Conservation (phyloP, 306 rosid species). For the Prunus campanulata region DNA sequence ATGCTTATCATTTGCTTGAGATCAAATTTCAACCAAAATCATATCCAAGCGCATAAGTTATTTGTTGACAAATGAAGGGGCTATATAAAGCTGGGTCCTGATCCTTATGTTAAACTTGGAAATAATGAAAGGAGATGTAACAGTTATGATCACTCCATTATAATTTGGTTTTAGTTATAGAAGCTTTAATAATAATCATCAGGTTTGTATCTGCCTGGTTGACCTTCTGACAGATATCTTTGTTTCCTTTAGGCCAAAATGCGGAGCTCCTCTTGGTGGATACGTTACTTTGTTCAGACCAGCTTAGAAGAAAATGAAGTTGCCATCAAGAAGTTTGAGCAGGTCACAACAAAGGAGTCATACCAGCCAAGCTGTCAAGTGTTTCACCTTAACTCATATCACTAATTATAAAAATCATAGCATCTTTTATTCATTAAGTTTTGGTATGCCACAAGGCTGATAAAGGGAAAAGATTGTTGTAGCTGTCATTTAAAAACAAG, state of each 20-base stretch:
- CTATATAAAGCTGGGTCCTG: neutral
- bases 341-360: conserved; percentile 55
- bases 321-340: conserved; percentile 61
- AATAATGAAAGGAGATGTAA: neutral
- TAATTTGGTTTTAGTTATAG: neutral
- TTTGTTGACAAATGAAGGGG: neutral
- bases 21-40: neutral
- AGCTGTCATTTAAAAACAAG: conserved; percentile 1
- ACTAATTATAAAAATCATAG: conserved; percentile 35
- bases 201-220: neutral
- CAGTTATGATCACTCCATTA: neutral
- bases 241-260: conserved; percentile 68
- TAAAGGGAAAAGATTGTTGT: neutral
- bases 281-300: conserved; percentile 53
- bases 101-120: neutral
- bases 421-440: conserved; percentile 19
- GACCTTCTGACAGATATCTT: conserved; percentile 17
- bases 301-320: conserved; percentile 66
- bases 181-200: neutral
- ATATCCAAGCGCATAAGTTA: neutral
- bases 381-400: conserved; percentile 72
- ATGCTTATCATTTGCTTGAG: neutral
- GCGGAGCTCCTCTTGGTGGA: conserved; percentile 90
- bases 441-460: conserved; percentile 19
- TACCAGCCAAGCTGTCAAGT: conserved; percentile 75